Evolutionary conservation across 2,329 filamentous ascomycete genomes (phyloP).

Genomic region (Mollisia scopiformis): DNA sequence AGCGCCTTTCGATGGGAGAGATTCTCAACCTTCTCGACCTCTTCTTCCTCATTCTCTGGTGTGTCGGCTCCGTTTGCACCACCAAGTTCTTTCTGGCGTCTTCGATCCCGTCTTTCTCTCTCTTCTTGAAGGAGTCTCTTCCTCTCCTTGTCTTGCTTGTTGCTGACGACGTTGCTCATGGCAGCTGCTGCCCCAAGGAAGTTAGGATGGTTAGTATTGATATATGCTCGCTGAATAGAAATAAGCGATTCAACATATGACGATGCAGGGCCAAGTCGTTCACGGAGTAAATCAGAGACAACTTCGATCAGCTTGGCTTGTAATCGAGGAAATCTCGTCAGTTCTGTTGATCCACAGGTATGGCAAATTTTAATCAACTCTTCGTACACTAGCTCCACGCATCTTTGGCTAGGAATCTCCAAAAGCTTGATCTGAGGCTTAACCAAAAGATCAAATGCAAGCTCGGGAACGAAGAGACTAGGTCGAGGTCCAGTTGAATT

Average conservation of each 20-base stretch:
- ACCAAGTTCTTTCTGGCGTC: conserved; percentile 81
- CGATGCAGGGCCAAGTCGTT: conserved; percentile 87
- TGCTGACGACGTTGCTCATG: conserved; percentile 95
- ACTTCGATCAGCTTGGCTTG: conserved; percentile 98
- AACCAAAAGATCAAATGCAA: conserved; percentile 95
- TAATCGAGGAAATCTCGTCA: conserved; percentile 87
- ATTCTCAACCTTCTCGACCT: conserved; percentile 55
- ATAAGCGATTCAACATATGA: conserved; percentile 95
- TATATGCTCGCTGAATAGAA: conserved; percentile 95
- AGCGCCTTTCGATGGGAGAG: conserved; percentile 60
- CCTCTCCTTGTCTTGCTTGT: conserved; percentile 92
- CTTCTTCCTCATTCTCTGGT: conserved; percentile 61
- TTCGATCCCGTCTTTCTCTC: conserved; percentile 80
- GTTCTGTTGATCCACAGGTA: conserved; percentile 93
- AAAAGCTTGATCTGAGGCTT: conserved; percentile 98
- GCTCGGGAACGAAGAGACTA: conserved; percentile 94
- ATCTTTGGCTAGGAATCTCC: conserved; percentile 92
- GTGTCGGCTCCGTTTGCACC: conserved; percentile 76
- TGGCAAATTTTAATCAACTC: conserved; percentile 99
- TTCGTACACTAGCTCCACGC: conserved; percentile 97
- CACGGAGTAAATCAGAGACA: conserved; percentile 91
- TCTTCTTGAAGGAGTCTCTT: conserved; percentile 81
- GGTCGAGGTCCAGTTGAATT: conserved; percentile 96
- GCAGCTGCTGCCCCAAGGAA: conserved; percentile 95
- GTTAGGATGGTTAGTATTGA: conserved; percentile 99